Percentiles rank a stretch among this genome's conserved stretches.
Conservation (phyloP, 2,329 filamentous ascomycete species). For the Colletotrichum tabaci region DNA sequence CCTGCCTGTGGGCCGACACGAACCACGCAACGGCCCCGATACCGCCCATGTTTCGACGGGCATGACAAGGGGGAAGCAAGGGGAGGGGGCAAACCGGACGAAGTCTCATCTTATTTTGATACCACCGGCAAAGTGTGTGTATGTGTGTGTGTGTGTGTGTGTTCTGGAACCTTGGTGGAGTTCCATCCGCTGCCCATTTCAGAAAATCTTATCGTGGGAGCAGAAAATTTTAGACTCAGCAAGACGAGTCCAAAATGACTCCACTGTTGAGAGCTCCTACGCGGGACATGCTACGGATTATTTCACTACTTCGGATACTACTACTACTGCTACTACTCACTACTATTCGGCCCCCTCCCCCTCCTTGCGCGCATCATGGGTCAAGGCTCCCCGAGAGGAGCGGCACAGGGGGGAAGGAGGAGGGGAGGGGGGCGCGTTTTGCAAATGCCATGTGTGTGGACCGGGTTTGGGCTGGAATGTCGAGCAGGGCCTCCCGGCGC, state of each 20-base stretch:
- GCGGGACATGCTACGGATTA: background rate
- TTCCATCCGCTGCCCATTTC: background rate
- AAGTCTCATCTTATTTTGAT: constrained; percentile 32
- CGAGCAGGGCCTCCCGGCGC: background rate
- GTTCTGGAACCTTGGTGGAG: constrained; percentile 7
- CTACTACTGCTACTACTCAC: no score
- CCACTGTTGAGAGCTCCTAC: constrained; percentile 16
- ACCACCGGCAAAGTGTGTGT: no score
- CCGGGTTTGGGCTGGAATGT: background rate
- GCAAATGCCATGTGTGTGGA: constrained; percentile 14
- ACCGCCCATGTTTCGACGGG: constrained; percentile 27
- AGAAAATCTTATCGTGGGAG: background rate
- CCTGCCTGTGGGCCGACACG: background rate
- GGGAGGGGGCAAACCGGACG: background rate
- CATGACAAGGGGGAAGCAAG: constrained; percentile 1
- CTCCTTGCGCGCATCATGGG: constrained; percentile 31
- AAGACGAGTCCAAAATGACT: background rate
- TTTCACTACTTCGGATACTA: no score
- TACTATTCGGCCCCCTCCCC: background rate
- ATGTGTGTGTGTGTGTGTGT: no score
- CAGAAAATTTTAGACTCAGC: background rate
- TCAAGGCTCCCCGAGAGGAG: constrained; percentile 3
- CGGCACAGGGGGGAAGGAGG: background rate
- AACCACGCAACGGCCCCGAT: constrained; percentile 26
- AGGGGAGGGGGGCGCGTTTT: background rate